Base-by-base conservation (phyloP, 2,329 filamentous ascomycete genomes). In the Cordyceps farinosa region DNA sequence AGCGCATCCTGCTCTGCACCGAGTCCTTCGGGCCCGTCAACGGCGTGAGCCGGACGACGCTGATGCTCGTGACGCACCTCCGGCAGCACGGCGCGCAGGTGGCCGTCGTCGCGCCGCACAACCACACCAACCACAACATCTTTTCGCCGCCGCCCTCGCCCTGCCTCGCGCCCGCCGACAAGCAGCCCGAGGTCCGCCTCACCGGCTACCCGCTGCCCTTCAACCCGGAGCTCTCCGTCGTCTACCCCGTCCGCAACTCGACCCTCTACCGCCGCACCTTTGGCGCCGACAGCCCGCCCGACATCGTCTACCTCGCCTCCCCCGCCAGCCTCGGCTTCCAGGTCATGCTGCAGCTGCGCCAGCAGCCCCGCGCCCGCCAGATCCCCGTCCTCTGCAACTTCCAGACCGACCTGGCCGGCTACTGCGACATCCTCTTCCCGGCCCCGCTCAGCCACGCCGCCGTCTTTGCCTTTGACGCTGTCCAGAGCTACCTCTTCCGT, bases 21-120 rank as follows among this genome's bases (percentile, higher is more conserved):
- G 88, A 90, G 71, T 90, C 87, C 0, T 87, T 90, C 64, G 88
- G 87, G 3, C 88, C 88, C 0, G 86, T 90, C 71, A 90, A 90
- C 70, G 88, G 88, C n/a, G 88, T 90, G 52, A 89, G 85, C 69
- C 81, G 87, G 65, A 90, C 88, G 5, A 90, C 88, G 0, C 77
- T 87, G 68, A 89, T 87, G 78, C 80, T 90, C 58, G 85, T 90
- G 61, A 84, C 86, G 70, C 88, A 90, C 67, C 77, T 90, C 27
- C 82, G 86, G 62, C 77, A 77, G n/a, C 77, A 90, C 67, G 87
- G 86, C 27, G 87, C 83, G 11, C 80, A 86, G 22, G 83, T 90
- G 56, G 85, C 86, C 9, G 85, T 90, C 6, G 87, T 90, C 40
- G 87, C 88, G 47, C 88, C 88, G 17, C 78, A 83, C 64, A 83